phyloP scores from a whole-genome alignment of 768 basidiomycete species.

The Podaxis pistillaris region DNA sequence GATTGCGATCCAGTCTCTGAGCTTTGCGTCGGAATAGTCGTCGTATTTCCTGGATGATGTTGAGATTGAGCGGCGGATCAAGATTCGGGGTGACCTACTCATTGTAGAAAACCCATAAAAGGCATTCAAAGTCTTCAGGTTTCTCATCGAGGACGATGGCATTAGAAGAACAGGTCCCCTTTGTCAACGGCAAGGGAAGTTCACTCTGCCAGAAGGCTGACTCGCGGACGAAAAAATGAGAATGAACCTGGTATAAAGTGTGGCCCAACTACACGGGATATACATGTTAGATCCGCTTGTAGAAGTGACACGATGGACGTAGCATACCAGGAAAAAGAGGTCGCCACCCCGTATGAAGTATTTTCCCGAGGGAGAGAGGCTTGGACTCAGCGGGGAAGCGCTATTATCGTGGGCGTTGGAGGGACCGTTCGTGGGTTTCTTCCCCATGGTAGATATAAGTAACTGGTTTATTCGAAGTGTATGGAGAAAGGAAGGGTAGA shows the following conservation, averaged over 20 bases:
- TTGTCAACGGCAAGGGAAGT: not conserved
- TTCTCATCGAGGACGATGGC: slow-evolving; percentile 15
- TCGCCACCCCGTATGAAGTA: slow-evolving; percentile 1
- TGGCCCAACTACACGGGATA: not conserved
- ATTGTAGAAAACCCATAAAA: slow-evolving; percentile 19
- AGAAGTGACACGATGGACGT: not conserved
- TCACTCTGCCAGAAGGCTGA: slow-evolving; percentile 13
- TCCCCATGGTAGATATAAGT: not conserved
- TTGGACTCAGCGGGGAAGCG: not conserved
- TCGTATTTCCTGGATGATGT: not conserved
- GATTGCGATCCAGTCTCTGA: slow-evolving; percentile 1
- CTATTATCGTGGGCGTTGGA: not conserved
- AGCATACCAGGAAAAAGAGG: not conserved
- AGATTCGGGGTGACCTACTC: slow-evolving; percentile 5
- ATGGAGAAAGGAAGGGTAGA: not conserved
- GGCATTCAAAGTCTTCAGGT: slow-evolving; percentile 13
- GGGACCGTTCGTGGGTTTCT: not conserved
- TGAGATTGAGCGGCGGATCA: not conserved
- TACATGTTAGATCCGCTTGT: not conserved
- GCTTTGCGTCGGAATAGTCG: not conserved
- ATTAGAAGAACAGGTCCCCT: slow-evolving; percentile 7
- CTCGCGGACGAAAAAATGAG: slow-evolving; percentile 19
- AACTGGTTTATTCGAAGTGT: not conserved
- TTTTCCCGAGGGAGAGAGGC: not conserved
- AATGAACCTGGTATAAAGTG: slow-evolving; percentile 17